Evolutionary conservation across 208 protist genomes (phyloP), one percentile per base, ranked within the genome.

Genomic region (Crithidia bombi): DNA sequence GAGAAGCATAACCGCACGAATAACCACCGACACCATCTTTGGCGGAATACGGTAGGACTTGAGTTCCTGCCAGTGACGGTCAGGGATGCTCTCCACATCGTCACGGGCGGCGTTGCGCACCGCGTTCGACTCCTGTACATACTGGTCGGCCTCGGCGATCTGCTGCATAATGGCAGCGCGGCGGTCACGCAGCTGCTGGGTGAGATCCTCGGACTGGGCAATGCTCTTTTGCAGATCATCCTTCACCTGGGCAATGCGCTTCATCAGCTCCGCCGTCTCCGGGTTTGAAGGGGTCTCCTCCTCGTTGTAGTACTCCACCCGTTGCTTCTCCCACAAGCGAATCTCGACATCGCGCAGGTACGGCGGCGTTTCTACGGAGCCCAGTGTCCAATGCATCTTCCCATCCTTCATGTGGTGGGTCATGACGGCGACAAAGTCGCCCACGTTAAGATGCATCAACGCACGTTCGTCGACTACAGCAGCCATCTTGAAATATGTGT

Each of bases 1-100:
- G 0, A 95, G 78, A 46, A 95, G 69, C 90, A 95, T 95, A n/a
- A 95, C 87, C 0, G 90, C 87, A 21, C 90, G 90, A 28, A 95
- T 74, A 25, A 95, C 79, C 15, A 91, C 73, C 4, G 77, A 69
- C 26, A 95, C 86, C 83, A 92, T 90, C 73, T 86, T 91, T 32
- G 90, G 86, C n/a, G 90, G 85, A 5, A 82, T 66, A 36, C 90
- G 81, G 73, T 95, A 95, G 12, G 90, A 93, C 79, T 92, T 93
- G n/a, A 95, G 79, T 78, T 95, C 90, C 25, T 92, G 82, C 90
- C 90, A 95, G 76, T 93, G 75, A 44, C 73, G 55, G 59, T 92
- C 83, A 4, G 87, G 80, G 33, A 95, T 95, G 57, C 62, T 89
- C 56, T 90, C 85, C 14, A 95, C 87, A 59, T 95, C 90, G 19